phyloP scores from a whole-genome alignment of 1,284 basidiomycete genomes.

The Apiotrichum domesticum region DNA sequence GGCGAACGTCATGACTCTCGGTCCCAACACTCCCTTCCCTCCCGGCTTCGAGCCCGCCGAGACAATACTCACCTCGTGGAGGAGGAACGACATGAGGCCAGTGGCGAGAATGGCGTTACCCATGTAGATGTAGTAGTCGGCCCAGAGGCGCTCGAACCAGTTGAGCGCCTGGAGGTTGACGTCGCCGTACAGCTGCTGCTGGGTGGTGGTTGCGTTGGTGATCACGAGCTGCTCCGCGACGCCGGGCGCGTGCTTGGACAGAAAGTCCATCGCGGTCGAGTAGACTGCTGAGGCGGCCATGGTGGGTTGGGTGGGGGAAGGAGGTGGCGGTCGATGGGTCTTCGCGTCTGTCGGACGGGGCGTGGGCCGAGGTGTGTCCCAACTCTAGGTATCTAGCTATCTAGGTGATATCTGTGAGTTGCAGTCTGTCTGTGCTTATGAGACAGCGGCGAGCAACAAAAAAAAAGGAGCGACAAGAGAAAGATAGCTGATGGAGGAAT shows the following conservation, averaged over 20 bases:
- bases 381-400: too few relatives aligned
- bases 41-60: too few relatives aligned
- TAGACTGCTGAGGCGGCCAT: conserved; percentile 23
- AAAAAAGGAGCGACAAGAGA: not conserved
- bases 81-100: conserved; percentile 83
- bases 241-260: conserved; percentile 38
- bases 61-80: conserved; percentile 71
- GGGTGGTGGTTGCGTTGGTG: conserved; percentile 38
- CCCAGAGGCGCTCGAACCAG: conserved; percentile 75
- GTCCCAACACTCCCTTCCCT: too few relatives aligned
- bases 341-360: not conserved
- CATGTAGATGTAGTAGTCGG: conserved; percentile 72
- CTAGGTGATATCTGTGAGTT: not conserved
- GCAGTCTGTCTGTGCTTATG: not conserved
- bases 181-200: conserved; percentile 43
- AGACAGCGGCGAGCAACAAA: too few relatives aligned
- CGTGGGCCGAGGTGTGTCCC: not conserved
- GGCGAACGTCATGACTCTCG: too few relatives aligned
- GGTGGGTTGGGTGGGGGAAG: not conserved
- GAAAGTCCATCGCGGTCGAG: conserved; percentile 32
- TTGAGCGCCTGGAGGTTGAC: conserved; percentile 61
- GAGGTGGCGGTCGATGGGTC: not conserved
- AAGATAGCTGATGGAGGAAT: too few relatives aligned
- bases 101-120: conserved; percentile 92
- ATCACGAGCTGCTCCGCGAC: conserved; percentile 36